Base-by-base conservation (phyloP, 805 yeast species). In the Saccharomyces mikatae region DNA sequence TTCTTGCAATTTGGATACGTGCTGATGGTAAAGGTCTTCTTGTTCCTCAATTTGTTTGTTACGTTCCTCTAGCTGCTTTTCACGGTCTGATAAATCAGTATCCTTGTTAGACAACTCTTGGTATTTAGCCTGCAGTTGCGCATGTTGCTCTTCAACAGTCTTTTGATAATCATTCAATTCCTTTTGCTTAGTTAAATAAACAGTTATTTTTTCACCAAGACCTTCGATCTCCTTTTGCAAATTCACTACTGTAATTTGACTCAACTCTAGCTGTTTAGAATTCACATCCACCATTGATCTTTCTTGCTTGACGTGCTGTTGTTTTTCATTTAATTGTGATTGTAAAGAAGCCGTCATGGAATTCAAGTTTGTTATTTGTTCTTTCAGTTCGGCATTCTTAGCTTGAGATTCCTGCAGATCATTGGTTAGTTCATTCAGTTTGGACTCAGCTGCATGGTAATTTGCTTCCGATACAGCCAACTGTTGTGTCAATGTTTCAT, bases 391-490 rank as follows among this genome's bases (percentile, higher is more conserved):
- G 14, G 80, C 74, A 59, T 86, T 88, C 61, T 80, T 80, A 63
- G 81, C 79, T 70, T 87, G 91, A n/a, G 86, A 78, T 50, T 79
- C 80, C 53, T 85, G 88, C 48, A 85, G 74, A 21, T 79, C 77
- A 4, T 76, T 66, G 61, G 86, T 87, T 52, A 84, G 72, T 48
- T 79, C 80, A 59, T 81, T 82, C 58, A 86, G 75, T 58, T 86
- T 82, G 0, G 81, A 68, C 56, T 88, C 87, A 49, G 85, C 77
- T 4, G 87, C 82, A 67, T 87, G 86, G 62, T 80, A 79, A 61
- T 81, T 86, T 10, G 96, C 95, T 67, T 90, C 96, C 1, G 87
- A 79, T 47, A 87, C 77, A 0, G 89, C 80, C 0, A 88, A 75
- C 62, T 89, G 91, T 52, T 87, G 81, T 61, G 86, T 76, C 60